These are phyloP conservation scores for Myochromella boudieri DNA, from an alignment of 768 basidiomycete genomes.

Conservation along the genomic window DNA sequence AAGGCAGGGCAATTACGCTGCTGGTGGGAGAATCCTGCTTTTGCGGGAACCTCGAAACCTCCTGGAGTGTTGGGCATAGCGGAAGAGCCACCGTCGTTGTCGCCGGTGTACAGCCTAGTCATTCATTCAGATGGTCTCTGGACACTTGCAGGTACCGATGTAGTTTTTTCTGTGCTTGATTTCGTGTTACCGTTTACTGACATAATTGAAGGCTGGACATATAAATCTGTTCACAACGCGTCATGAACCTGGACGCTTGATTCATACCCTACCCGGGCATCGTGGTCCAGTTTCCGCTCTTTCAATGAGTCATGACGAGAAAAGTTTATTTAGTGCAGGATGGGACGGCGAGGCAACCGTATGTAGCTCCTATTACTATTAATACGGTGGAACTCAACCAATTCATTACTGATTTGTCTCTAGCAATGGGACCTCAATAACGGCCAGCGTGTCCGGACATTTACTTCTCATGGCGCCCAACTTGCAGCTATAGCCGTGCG, in stretches of 20 bases:
- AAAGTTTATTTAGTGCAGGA: slow-evolving; percentile 84
- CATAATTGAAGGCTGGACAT: slow-evolving; percentile 64
- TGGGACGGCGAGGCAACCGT: slow-evolving; percentile 93
- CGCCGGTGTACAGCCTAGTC: slow-evolving; percentile 86
- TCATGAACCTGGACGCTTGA: slow-evolving; percentile 83
- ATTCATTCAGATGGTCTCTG: slow-evolving; percentile 94
- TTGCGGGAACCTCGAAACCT: slow-evolving; percentile 27
- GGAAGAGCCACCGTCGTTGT: slow-evolving; percentile 52
- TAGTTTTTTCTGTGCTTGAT: slow-evolving; percentile 36
- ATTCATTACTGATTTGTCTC: slow-evolving; percentile 6
- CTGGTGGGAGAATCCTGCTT: slow-evolving; percentile 86
- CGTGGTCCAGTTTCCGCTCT: slow-evolving; percentile 84
- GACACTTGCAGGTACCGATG: slow-evolving; percentile 86
- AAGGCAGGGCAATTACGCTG: slow-evolving; percentile 83
- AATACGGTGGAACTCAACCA: too few relatives aligned
- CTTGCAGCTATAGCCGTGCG: slow-evolving; percentile 79
- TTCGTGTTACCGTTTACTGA: slow-evolving; percentile 9
- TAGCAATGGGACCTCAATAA: slow-evolving; percentile 99
- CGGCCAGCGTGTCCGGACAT: slow-evolving; percentile 74
- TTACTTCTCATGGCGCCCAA: slow-evolving; percentile 81
- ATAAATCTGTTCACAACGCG: slow-evolving; percentile 93
- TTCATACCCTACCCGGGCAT: slow-evolving; percentile 75
- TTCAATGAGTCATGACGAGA: slow-evolving; percentile 77
- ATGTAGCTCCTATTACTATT: slow-evolving; percentile 28
- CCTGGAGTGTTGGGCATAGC: slow-evolving; percentile 21